phyloP scores from a whole-genome alignment of 1,139 yeast species.

The Scheffersomyces illinoinensis region DNA sequence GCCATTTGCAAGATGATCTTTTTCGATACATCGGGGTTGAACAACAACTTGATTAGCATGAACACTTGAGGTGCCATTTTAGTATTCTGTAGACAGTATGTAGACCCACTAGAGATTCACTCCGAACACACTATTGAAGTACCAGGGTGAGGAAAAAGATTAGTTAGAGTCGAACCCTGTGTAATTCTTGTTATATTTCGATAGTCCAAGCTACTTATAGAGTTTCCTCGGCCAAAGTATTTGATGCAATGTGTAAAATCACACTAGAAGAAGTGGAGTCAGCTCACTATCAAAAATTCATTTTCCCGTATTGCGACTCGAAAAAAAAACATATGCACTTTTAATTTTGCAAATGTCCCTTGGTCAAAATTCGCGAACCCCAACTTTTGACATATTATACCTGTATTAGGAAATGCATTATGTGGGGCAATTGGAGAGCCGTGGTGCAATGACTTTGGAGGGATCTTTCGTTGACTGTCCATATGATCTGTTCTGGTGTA shows the following conservation, averaged over 20 bases:
- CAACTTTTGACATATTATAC: not conserved
- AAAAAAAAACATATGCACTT: not conserved
- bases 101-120: not conserved
- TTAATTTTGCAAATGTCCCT: not conserved
- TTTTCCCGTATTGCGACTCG: not conserved
- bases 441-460: not conserved
- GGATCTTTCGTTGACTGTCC: not conserved
- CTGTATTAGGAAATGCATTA: not conserved
- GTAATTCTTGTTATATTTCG: not conserved
- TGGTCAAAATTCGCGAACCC: not conserved
- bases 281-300: not conserved
- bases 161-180: not conserved
- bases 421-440: not conserved
- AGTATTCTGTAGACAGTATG: not conserved
- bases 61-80: conserved; percentile 2
- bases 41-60: conserved; percentile 30
- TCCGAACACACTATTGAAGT: not conserved
- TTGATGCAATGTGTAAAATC: not conserved
- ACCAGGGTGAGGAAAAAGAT: not conserved
- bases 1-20: conserved; percentile 42
- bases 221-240: not conserved
- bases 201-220: not conserved
- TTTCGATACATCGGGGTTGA: conserved; percentile 44
- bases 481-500: not conserved
- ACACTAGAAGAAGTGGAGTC: not conserved